phyloP scores from a whole-genome alignment of 1,284 basidiomycete genomes.

The Papiliotrema fonsecae region DNA sequence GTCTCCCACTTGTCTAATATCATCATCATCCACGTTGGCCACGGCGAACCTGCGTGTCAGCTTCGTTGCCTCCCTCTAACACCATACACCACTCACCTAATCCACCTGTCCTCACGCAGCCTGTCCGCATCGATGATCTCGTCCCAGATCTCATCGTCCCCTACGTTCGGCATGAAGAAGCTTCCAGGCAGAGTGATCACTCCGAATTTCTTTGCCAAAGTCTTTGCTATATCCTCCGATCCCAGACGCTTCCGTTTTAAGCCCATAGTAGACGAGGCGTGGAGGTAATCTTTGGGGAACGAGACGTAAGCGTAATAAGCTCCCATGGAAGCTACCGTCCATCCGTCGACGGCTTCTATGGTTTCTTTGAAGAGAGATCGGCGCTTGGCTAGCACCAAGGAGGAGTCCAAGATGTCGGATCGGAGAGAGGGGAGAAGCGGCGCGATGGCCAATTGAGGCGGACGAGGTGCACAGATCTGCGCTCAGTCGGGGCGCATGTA shows the following conservation, averaged over 20 bases:
- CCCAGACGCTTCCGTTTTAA: conserved; percentile 47
- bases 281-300: conserved; percentile 57
- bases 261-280: conserved; percentile 55
- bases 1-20: conserved; percentile 57
- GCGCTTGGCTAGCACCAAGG: conserved; percentile 55
- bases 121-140: conserved; percentile 25
- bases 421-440: conserved; percentile 57
- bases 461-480: conserved; percentile 70
- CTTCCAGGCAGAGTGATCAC: conserved; percentile 64
- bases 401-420: conserved; percentile 55
- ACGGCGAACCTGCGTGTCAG: conserved; percentile 59
- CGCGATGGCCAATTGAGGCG: conserved; percentile 64
- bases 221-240: conserved; percentile 57
- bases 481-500: conserved; percentile 1
- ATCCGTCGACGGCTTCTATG: conserved; percentile 51
- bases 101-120: conserved; percentile 55
- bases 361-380: conserved; percentile 56
- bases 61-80: too few relatives aligned
- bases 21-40: conserved; percentile 68
- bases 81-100: conserved; percentile 53
- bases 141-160: conserved; percentile 37
- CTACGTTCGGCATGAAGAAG: conserved; percentile 56
- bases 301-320: conserved; percentile 71
- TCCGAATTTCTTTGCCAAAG: conserved; percentile 61
- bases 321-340: conserved; percentile 63